Base-by-base conservation (phyloP, 2,329 filamentous ascomycete genomes). In the Neobulgaria alba region DNA sequence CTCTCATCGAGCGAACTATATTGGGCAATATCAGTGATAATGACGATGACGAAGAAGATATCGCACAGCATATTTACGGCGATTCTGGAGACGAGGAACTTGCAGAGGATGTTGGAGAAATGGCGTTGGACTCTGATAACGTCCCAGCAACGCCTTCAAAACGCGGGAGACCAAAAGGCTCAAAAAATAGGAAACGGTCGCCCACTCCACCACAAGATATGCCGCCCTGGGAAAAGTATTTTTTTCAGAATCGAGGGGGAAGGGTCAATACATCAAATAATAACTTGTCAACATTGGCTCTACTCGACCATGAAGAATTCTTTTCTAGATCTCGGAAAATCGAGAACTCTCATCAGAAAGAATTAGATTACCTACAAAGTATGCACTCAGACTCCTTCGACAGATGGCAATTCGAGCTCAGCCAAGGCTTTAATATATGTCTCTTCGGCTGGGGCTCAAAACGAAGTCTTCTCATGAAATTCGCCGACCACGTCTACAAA, bases 391-490 rank as follows among this genome's bases (percentile, higher is more conserved):
- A 83, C 46, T 87, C 84, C 0, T 96, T 95, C 59, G 75, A 82
- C 2, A 92, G 96, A 59, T 98, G 92, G 92, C 67, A 74, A 1
- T 95, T 96, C 59, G 92, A 98, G 66, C 73, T 96, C 12, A 71
- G 79, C 4, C 79, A 95, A 59, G 79, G 80, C 16, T 96, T 95
- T 67, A 88, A 85, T 55, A 69, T 96, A 38, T 95, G 92, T 58
- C 66, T 95, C 0, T 95, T 93, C 59, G 92, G 92, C 20, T 94
- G 87, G 59, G 92, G 92, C 1, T 94, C 88, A 2, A 98, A 98
- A 63, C 73, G 85, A 23, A 65, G 69, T 3, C 73, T 96, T 1
- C 68, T 90, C 8, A 77, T 81, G 45, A 71, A 75, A 32, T 93
- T 95, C 59, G 88, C 86, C 1, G 73, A 77, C 41, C 76, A 85